Evolutionary conservation across 352 stramenopile genomes (phyloP), one percentile per base, ranked within the genome.

Genomic region (Aphanomyces invadans): DNA sequence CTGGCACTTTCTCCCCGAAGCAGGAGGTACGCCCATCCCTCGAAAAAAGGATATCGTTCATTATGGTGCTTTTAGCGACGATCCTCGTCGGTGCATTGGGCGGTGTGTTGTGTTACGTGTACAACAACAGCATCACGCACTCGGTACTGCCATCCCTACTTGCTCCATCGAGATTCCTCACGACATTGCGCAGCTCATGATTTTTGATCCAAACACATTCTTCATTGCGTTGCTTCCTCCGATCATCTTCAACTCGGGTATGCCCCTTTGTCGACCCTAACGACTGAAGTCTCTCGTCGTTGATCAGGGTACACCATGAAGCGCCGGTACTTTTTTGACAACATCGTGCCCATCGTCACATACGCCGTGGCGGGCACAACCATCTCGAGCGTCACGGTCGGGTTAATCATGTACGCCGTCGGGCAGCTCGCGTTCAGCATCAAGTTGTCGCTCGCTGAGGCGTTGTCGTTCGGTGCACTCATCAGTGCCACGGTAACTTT

Each of bases 181-280:
- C 15, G 5, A 31, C 11, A 21, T 2, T 42, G 2, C 29, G 36
- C 15, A 78, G 73, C 64, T 78, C 23, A 76, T 76, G 71, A 53
- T 69, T 54, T 93, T 94, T 67, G 75, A 79, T 65, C 74, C 83
- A 12, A 75, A 81, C 32, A 78, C 86, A 12, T 95, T 95, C 71
- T 93, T 94, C 65, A 73, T 92, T 29, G 74, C 74, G 38, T 68
- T 94, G n/a, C 71, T 95, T 2, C 85, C 87, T 12, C 83, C 83
- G 17, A 92, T 95, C 62, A 89, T 93, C 67, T 93, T 92, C 72
- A 90, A 93, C 73, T 86, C 75, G 11, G 86, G 74, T 78, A 33
- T 19, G 36, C 25, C 12, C 28, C 21, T 3, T 2, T 11, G 29
- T 12, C 1, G 1, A 4, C 19, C 32, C 15, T 57, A 25, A n/a